A percentile compares a stretch with the other conserved stretches of the same genome.
phyloP scores from a whole-genome alignment of 345 rosid genomes.

The Cardamine occulta region DNA sequence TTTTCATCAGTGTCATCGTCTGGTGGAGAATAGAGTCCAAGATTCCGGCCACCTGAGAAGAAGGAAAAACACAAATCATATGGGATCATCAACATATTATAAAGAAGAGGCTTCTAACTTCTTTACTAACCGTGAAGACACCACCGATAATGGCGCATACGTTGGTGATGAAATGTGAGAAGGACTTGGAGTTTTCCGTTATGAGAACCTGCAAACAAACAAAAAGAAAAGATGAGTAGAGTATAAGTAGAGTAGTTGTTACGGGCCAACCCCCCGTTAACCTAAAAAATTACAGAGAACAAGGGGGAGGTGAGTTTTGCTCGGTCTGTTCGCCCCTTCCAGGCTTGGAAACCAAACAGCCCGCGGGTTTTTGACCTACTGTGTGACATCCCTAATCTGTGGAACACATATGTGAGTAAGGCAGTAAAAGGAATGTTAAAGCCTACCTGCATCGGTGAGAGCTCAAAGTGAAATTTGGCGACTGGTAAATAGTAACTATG shows the following conservation, averaged over 20 bases:
- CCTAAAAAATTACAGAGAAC: background rate
- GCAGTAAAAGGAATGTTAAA: slow-evolving; percentile 11
- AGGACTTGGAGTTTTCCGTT: slow-evolving; percentile 79
- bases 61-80: slow-evolving; percentile 6
- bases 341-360: background rate
- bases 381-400: background rate
- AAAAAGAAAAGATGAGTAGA: background rate
- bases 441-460: slow-evolving; percentile 97
- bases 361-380: background rate
- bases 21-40: slow-evolving; percentile 85
- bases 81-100: background rate
- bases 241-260: slow-evolving; percentile 4
- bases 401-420: slow-evolving; percentile 25
- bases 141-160: slow-evolving; percentile 98
- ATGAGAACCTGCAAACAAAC: slow-evolving; percentile 64
- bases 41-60: slow-evolving; percentile 90
- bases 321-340: background rate
- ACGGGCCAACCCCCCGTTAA: background rate
- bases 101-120: slow-evolving; percentile 22
- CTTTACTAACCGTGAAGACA: slow-evolving; percentile 86
- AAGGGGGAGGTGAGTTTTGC: background rate
- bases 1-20: slow-evolving; percentile 83
- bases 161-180: slow-evolving; percentile 92
- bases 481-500: slow-evolving; percentile 77
- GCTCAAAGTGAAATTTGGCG: slow-evolving; percentile 91